Evolutionary conservation across 768 basidiomycete species (phyloP), one percentile per base, ranked within the genome.

Genomic region (Paxillus ammoniavirescens): DNA sequence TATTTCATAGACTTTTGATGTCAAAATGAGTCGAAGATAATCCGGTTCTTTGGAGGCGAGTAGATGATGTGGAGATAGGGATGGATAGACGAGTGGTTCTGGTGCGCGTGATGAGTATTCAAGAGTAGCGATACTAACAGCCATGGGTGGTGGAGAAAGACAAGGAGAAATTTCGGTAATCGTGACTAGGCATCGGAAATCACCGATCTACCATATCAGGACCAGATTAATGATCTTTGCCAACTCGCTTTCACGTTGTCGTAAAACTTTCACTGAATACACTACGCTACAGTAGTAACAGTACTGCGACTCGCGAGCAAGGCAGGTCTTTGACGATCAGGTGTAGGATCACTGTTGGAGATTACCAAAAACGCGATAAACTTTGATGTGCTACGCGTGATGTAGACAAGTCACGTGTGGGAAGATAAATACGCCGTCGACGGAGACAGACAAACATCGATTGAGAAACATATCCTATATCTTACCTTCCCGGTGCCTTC

Each of bases 1-100:
- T 61, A 94, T 82, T 53, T 93, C 91, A 69, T 96, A 96, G 52
- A 95, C 92, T 69, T 90, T 92, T 5, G 91, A 81, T n/a, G 84
- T 90, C 48, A 95, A 78, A 61, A 93, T 93, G 43, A 96, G 83
- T 17, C 88, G 80, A 42, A 95, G 82, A 69, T 96, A 96, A 68
- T 96, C 93, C 2, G 93, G 92, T 6, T 83, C 83, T 21, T 83
- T 80, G 44, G 78, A 76, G 0, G 85, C 72, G 4, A 90, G 77
- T 10, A 91, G 72, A 61, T 80, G 72, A 61, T 93, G 88, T 23
- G 78, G 72, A 0, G 83, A 68, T 9, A 93, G 80, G 30, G 88
- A 81, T 14, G 89, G 84, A 64, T 87, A 93, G 18, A 69, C 50
- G 8, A 87, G 71, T 15, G 86, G 84, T 44, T 81, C 78, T 42